A percentile compares a stretch with the other conserved stretches of the same genome.
Evolutionary conservation across 768 basidiomycete genomes (phyloP).

Genomic region (Pisolithus marmoratus): DNA sequence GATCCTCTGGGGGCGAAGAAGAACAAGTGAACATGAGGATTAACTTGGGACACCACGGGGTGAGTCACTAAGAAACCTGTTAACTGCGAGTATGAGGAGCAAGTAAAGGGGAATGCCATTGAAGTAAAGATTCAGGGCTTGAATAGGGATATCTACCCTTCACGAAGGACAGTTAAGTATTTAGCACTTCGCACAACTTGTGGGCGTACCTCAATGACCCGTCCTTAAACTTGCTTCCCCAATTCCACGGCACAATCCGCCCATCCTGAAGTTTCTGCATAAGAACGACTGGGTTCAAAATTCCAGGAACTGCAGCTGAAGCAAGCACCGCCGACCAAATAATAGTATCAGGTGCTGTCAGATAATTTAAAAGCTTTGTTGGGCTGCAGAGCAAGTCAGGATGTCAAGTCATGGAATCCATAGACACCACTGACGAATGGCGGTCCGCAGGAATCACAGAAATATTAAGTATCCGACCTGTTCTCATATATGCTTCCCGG

Average conservation of each 20-base stretch:
- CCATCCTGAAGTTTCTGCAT: slow-evolving; percentile 88
- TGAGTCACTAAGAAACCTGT: slow-evolving; percentile 59
- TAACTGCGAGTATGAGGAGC: slow-evolving; percentile 3
- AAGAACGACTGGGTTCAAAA: slow-evolving; percentile 90
- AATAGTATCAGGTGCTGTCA: slow-evolving; percentile 90
- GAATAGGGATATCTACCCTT: slow-evolving; percentile 93
- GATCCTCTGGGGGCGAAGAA: slow-evolving; percentile 91
- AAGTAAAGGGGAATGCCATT: slow-evolving; percentile 45
- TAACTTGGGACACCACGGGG: slow-evolving; percentile 92
- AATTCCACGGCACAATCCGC: slow-evolving; percentile 83
- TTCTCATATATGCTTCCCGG: slow-evolving; percentile 87
- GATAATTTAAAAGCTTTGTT: slow-evolving; percentile 91
- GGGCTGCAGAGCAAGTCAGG: slow-evolving; percentile 46
- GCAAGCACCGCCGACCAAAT: slow-evolving; percentile 81
- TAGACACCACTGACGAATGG: slow-evolving; percentile 56
- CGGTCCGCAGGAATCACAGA: slow-evolving; percentile 88
- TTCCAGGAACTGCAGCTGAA: slow-evolving; percentile 93
- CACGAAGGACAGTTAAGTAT: not conserved
- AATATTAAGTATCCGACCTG: slow-evolving; percentile 90
- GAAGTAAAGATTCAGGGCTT: slow-evolving; percentile 83
- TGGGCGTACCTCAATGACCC: slow-evolving; percentile 69
- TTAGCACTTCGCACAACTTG: not conserved
- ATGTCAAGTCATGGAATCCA: not conserved
- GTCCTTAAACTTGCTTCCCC: slow-evolving; percentile 92
- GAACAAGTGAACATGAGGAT: slow-evolving; percentile 87